Evolutionary conservation across 108 stramenopile genomes (phyloP).

Genomic region (Cyclostephanos invisitatus): DNA sequence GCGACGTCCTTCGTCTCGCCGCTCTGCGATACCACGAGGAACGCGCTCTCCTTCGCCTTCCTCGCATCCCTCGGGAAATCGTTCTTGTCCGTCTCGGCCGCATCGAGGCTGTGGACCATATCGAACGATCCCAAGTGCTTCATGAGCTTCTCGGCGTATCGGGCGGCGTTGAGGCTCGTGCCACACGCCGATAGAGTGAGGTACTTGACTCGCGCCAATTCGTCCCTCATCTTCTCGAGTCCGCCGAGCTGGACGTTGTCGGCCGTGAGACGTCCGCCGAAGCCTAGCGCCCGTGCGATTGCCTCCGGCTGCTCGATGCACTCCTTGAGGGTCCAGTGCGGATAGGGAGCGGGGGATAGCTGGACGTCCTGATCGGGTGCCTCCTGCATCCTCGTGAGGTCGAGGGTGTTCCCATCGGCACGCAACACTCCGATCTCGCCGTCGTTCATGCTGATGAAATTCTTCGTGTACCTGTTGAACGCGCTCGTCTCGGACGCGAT

Average conservation of each 20-base stretch:
- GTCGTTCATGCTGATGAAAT: slow-evolving; percentile 98
- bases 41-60: slow-evolving; percentile 61
- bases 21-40: slow-evolving; percentile 95
- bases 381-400: slow-evolving; percentile 83
- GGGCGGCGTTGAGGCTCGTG: slow-evolving; percentile 92
- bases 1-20: slow-evolving; percentile 98
- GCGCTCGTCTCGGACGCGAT: slow-evolving; percentile 98
- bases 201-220: slow-evolving; percentile 76
- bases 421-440: slow-evolving; percentile 97
- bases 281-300: slow-evolving; percentile 91
- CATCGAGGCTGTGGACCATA: slow-evolving; percentile 85
- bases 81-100: slow-evolving; percentile 88
- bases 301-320: slow-evolving; percentile 62
- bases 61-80: slow-evolving; percentile 74
- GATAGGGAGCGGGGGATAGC: slow-evolving; percentile 89
- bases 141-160: slow-evolving; percentile 97
- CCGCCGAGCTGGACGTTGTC: slow-evolving; percentile 84
- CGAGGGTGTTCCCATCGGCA: slow-evolving; percentile 89
- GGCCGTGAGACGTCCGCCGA: slow-evolving; percentile 81
- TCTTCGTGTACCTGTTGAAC: slow-evolving; percentile 97
- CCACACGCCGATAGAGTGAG: slow-evolving; percentile 94
- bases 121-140: slow-evolving; percentile 95
- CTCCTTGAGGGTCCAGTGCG: slow-evolving; percentile 97
- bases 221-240: slow-evolving; percentile 76
- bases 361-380: slow-evolving; percentile 94